Conservation (phyloP, 2,329 filamentous ascomycete species). For the Bipolaris cookei region DNA sequence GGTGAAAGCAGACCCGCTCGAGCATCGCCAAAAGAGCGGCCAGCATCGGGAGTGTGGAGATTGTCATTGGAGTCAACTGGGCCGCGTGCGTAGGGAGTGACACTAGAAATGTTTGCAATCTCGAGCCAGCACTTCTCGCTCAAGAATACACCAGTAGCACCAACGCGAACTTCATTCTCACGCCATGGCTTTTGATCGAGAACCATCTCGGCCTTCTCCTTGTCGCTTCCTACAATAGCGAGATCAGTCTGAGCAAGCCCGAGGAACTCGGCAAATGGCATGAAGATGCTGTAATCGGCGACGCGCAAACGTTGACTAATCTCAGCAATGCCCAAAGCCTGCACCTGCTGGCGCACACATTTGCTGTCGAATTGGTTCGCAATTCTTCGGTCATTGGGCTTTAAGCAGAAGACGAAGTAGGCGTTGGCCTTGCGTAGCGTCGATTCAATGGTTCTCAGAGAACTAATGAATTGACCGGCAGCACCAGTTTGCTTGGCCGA, state of each 20-base stretch:
- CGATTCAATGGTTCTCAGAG: conserved; percentile 88
- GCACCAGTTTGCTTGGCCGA: conserved; percentile 75
- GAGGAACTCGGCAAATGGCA: conserved; percentile 95
- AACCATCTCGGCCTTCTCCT: conserved; percentile 88
- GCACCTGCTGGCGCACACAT: conserved; percentile 91
- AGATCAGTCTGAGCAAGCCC: conserved; percentile 84
- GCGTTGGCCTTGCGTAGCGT: conserved; percentile 86
- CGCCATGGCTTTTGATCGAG: conserved; percentile 93
- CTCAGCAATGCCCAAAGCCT: conserved; percentile 94
- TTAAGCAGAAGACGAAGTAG: conserved; percentile 96
- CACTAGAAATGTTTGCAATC: conserved; percentile 72
- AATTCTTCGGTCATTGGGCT: conserved; percentile 95
- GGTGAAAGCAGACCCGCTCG: conserved; percentile 62
- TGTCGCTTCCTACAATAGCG: conserved; percentile 87
- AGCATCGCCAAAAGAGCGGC: conserved; percentile 63
- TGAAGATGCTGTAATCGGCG: conserved; percentile 93
- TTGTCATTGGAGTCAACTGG: conserved; percentile 53
- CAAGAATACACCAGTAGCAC: conserved; percentile 91
- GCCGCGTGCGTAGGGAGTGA: conserved; percentile 56
- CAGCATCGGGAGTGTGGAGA: conserved; percentile 62
- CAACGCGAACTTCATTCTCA: conserved; percentile 85
- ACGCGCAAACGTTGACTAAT: conserved; percentile 92
- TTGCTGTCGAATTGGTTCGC: conserved; percentile 99
- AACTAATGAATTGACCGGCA: conserved; percentile 87
- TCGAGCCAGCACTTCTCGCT: conserved; percentile 97